These are phyloP conservation scores for Rehmannia glutinosa DNA, from an alignment of 257 asterid species.

Conservation along the genomic window DNA sequence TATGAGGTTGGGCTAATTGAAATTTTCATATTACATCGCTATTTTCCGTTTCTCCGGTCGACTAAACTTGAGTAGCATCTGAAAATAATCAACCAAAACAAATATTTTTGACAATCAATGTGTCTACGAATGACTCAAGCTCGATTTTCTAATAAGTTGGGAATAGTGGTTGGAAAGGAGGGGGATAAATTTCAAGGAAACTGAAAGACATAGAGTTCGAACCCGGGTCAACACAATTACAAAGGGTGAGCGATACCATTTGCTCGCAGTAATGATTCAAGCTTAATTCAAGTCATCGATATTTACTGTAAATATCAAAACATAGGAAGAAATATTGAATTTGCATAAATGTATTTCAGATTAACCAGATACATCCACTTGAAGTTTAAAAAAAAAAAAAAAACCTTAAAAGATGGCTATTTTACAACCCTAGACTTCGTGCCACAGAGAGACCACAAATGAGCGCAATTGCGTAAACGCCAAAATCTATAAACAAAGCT, in stretches of 20 bases:
- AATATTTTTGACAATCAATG: background rate
- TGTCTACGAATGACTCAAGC: background rate
- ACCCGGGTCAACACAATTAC: too few relatives aligned
- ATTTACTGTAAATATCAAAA: background rate
- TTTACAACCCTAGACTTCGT: slow-evolving; percentile 9
- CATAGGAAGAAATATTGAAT: background rate
- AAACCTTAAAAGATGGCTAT: background rate
- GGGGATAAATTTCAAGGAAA: too few relatives aligned
- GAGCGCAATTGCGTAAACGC: slow-evolving; percentile 59
- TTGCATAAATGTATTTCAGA: background rate
- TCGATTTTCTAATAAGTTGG: too few relatives aligned
- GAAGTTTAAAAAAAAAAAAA: background rate
- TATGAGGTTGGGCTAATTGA: too few relatives aligned
- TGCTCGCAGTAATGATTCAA: too few relatives aligned
- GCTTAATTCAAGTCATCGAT: background rate
- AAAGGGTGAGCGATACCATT: too few relatives aligned
- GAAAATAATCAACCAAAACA: background rate
- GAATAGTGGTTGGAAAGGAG: too few relatives aligned
- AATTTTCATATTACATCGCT: too few relatives aligned
- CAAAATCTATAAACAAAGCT: slow-evolving; percentile 68
- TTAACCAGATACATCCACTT: background rate
- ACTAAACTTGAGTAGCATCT: background rate
- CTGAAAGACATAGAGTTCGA: too few relatives aligned
- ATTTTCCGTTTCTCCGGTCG: too few relatives aligned
- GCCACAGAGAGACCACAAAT: slow-evolving; percentile 30